A percentile compares a stretch with the other conserved stretches of the same genome.
These are phyloP conservation scores for Rutstroemia sp. DNA, from an alignment of 2,329 filamentous ascomycete species.

Conservation along the genomic window DNA sequence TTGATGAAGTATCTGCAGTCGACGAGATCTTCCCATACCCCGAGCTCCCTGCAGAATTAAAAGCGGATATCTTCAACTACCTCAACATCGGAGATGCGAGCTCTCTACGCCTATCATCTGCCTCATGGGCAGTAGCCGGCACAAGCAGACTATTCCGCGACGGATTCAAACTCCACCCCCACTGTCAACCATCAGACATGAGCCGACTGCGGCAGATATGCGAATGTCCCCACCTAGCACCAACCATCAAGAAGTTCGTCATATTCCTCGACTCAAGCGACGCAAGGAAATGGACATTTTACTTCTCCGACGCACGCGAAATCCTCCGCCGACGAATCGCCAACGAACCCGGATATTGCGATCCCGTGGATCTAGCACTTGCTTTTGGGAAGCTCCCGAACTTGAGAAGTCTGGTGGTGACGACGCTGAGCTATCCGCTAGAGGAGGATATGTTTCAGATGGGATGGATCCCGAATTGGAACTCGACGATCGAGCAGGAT, in stretches of 20 bases:
- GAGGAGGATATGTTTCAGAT: background rate
- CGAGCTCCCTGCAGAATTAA: background rate
- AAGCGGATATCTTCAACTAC: background rate
- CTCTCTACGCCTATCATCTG: background rate
- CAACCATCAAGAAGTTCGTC: constrained; percentile 1
- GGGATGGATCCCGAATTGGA: constrained; percentile 5
- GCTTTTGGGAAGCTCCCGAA: background rate
- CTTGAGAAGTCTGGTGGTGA: background rate
- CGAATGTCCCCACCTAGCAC: background rate
- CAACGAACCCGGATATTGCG: constrained; percentile 1
- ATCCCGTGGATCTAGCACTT: background rate
- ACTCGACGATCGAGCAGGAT: constrained; percentile 2
- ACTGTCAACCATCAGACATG: constrained; percentile 5
- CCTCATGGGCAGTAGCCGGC: constrained; percentile 2
- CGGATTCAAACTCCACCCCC: constrained; percentile 8
- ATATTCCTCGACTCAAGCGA: constrained; percentile 8
- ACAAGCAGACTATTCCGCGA: constrained; percentile 2
- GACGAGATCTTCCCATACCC: background rate
- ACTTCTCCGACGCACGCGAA: constrained; percentile 7
- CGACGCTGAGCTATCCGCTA: constrained; percentile 2
- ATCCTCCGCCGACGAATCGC: constrained; percentile 1
- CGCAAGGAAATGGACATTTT: constrained; percentile 6
- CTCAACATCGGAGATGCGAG: background rate
- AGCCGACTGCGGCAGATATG: background rate
- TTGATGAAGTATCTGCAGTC: background rate